Evolutionary conservation across 129 eudicot species (phyloP).

Genomic region (Cynara cardunculus): DNA sequence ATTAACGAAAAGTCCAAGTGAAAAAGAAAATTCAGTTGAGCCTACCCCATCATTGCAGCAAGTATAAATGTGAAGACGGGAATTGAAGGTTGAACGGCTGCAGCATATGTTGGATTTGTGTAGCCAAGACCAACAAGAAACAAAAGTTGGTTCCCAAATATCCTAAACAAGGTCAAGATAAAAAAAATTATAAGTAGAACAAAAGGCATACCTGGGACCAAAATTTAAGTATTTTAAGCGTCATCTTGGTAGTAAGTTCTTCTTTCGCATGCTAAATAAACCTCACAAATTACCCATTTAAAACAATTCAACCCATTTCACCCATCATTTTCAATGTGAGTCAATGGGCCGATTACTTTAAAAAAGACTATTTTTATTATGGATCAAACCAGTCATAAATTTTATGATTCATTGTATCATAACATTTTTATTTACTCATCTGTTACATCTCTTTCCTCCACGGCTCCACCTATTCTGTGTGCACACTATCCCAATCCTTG

Average conservation of each 20-base stretch:
- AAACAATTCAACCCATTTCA: neutral
- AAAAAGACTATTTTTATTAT: neutral
- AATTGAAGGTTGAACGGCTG: slow-evolving; percentile 92
- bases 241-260: neutral
- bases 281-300: neutral
- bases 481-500: neutral
- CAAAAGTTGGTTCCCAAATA: slow-evolving; percentile 91
- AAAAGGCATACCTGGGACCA: neutral
- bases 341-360: neutral
- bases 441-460: neutral
- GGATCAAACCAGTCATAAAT: neutral
- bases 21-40: slow-evolving; percentile 10
- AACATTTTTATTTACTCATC: neutral
- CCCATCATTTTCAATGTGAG: too few relatives aligned
- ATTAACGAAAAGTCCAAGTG: neutral
- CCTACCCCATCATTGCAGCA: slow-evolving; percentile 79
- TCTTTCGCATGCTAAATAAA: neutral
- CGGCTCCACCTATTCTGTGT: neutral
- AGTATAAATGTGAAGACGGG: slow-evolving; percentile 88
- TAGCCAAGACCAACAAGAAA: slow-evolving; percentile 95
- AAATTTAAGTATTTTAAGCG: neutral
- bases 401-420: neutral
- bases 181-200: neutral
- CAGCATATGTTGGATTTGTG: slow-evolving; percentile 97
- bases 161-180: slow-evolving; percentile 43